Evolutionary conservation across 495 filamentous ascomycete genomes (phyloP).

Genomic region (Rhypophila decipiens): DNA sequence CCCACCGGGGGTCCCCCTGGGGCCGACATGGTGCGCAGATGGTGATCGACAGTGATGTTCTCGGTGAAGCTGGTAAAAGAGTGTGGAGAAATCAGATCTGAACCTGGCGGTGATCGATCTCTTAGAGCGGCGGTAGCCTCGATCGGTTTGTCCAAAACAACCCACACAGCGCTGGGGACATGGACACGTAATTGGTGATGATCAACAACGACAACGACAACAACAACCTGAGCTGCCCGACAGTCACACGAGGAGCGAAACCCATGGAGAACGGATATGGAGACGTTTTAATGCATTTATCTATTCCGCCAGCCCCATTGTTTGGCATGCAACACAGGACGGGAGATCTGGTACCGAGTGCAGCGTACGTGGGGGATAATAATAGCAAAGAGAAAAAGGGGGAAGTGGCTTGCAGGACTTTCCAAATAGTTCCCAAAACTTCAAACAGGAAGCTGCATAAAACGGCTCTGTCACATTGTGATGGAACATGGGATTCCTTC

Average conservation of each 20-base stretch:
- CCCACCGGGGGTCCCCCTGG: neutral
- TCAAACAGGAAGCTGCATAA: slow-evolving; percentile 1
- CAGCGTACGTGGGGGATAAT: neutral
- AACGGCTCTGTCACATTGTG: neutral
- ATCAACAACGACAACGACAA: neutral
- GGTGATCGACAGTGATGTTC: neutral
- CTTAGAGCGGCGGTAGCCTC: neutral
- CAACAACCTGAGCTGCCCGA: neutral
- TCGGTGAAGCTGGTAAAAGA: slow-evolving; percentile 1
- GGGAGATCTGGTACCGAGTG: neutral
- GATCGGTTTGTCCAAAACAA: slow-evolving; percentile 1
- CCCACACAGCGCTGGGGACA: neutral
- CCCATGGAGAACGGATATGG: slow-evolving; percentile 1
- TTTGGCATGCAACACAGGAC: neutral
- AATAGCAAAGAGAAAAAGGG: neutral
- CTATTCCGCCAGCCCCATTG: neutral
- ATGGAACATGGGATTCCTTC: neutral
- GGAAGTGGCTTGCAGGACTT: slow-evolving; percentile 1
- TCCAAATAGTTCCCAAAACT: neutral
- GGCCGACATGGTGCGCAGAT: slow-evolving; percentile 1
- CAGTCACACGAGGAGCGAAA: neutral
- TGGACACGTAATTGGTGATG: neutral
- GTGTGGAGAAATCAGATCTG: slow-evolving; percentile 5
- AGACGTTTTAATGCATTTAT: neutral
- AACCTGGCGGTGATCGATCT: slow-evolving; percentile 1